Base-by-base conservation (phyloP, 441 rosid genomes). In the Biscutella laevigata region DNA sequence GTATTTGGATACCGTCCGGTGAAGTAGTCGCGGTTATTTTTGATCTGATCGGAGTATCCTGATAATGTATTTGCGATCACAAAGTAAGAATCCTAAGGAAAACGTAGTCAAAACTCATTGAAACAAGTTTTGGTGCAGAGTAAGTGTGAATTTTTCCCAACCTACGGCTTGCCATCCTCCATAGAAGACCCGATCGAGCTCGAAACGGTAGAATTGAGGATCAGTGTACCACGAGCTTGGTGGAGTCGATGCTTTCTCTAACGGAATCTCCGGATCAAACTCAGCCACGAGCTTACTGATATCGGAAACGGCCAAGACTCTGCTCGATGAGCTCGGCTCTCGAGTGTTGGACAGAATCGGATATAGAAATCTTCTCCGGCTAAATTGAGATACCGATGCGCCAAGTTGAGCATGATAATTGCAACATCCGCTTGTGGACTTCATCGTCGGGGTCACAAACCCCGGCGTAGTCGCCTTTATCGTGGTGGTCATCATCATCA, bases 131-230 rank as follows among this genome's bases (percentile, higher is more conserved):
- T n/a, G 1, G 7, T 7, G 27, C 3, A 17, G 51, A n/a, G n/a
- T 19, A 36, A 39, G 36, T 33, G 29, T 48, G 44, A n/a, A 2
- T 5, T 13, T 5, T 2, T 8, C 43, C 37, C n/a, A 38, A 89
- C 95, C 94, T 38, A 90, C 84, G 5, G 80, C 88, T 67, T 79
- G 86, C 95, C 97, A 90, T 38, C 88, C 92, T 66, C 74, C 73
- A 59, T 71, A 79, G 77, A 90, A 86, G 77, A 90, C 73, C 11
- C 68, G 78, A 44, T 74, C 70, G 52, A 90, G 78, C 64, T 84
- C 97, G 15, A 62, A 60, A 41, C 71, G 57, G 48, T 72, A 62
- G 40, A 86, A 78, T 3, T 76, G 71, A 26, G 81, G 66, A 27
- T 82, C 81, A 4, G 80, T 81, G 54, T 83, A 90, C 98, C 98